Percentiles rank a stretch among this genome's conserved stretches.
Conservation (phyloP, 306 rosid species). For the Mimosa pudica region DNA sequence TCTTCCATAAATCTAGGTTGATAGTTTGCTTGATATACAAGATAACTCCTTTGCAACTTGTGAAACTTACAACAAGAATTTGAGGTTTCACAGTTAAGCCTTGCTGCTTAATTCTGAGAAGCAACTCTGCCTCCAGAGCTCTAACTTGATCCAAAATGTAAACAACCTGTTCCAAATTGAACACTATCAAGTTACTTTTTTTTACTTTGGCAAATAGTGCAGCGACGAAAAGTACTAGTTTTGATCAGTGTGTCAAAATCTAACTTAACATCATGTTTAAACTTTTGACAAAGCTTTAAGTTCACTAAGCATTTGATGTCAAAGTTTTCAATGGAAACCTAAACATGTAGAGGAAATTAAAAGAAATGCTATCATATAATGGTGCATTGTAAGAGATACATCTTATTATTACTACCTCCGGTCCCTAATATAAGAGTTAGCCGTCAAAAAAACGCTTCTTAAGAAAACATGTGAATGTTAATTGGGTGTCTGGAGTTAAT, state of each 20-base stretch:
- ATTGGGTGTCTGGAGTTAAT: no score
- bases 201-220: background rate
- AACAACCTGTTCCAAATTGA: slow-evolving; percentile 61
- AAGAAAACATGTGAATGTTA: no score
- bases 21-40: background rate
- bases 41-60: slow-evolving; percentile 3
- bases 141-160: slow-evolving; percentile 93
- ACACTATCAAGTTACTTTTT: background rate
- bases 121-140: slow-evolving; percentile 82
- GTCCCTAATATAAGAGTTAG: no score
- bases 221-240: background rate
- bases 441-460: no score
- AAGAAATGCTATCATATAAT: background rate
- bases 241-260: background rate
- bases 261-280: background rate
- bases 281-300: no score
- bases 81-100: slow-evolving; percentile 82
- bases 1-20: background rate
- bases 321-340: background rate
- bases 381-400: background rate
- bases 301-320: no score
- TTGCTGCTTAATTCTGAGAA: slow-evolving; percentile 69
- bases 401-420: background rate
- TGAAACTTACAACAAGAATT: slow-evolving; percentile 74
- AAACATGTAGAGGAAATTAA: background rate